phyloP scores from a whole-genome alignment of 257 asterid species.

The Penstemon barbatus region DNA sequence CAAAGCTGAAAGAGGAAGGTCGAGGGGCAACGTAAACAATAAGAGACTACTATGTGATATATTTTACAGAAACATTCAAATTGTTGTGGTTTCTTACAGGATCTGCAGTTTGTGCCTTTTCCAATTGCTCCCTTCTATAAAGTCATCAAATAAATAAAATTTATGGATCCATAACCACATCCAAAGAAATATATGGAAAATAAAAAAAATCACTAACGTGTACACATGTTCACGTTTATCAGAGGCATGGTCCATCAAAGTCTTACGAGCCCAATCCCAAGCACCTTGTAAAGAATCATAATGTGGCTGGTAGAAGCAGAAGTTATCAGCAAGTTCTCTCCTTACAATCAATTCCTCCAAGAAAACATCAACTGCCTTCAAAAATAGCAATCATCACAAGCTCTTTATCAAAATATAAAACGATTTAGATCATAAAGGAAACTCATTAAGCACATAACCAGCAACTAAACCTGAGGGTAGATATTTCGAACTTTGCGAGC shows the following conservation, averaged over 20 bases:
- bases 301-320: slow-evolving; percentile 89
- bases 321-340: slow-evolving; percentile 95
- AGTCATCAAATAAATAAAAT: slow-evolving; percentile 11
- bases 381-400: slow-evolving; percentile 22
- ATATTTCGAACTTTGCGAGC: slow-evolving; percentile 63
- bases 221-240: slow-evolving; percentile 85
- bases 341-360: slow-evolving; percentile 90
- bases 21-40: slow-evolving; percentile 4
- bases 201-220: slow-evolving; percentile 57
- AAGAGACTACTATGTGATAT: neutral
- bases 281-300: slow-evolving; percentile 92
- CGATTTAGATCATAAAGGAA: slow-evolving; percentile 12
- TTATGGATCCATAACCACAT: slow-evolving; percentile 6
- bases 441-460: neutral
- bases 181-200: neutral
- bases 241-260: slow-evolving; percentile 79
- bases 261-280: slow-evolving; percentile 97
- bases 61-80: neutral
- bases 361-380: slow-evolving; percentile 83
- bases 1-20: slow-evolving; percentile 67
- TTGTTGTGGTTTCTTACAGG: slow-evolving; percentile 50
- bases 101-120: slow-evolving; percentile 92
- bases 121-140: slow-evolving; percentile 81
- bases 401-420: slow-evolving; percentile 17
- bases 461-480: slow-evolving; percentile 56